phyloP scores from a whole-genome alignment of 2,329 filamentous ascomycete genomes.

The Aureobasidium sp. region DNA sequence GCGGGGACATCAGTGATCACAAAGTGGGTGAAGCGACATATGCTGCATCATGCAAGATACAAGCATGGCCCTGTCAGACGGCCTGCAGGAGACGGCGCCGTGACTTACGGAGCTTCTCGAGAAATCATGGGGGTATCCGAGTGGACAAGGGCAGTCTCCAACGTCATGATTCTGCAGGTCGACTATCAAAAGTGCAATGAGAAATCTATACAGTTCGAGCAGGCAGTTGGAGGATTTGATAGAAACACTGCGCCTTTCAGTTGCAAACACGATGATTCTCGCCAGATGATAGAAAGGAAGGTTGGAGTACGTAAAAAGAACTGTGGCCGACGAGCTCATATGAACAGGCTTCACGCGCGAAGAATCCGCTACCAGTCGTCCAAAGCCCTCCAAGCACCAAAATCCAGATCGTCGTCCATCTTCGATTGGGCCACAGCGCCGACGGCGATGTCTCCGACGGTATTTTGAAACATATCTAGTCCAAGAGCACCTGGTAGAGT shows the following conservation, averaged over 20 bases:
- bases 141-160: not conserved
- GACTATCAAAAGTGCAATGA: no score
- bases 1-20: no score
- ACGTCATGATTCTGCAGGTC: slow-evolving; percentile 12
- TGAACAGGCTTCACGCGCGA: no score
- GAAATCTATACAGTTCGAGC: no score
- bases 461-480: no score
- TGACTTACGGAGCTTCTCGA: not conserved
- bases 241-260: no score
- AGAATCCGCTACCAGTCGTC: not conserved
- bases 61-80: slow-evolving; percentile 6
- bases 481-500: no score
- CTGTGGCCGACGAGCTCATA: no score
- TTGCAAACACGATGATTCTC: no score
- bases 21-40: not conserved
- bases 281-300: no score
- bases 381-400: not conserved
- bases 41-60: slow-evolving; percentile 10
- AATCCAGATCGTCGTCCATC: not conserved
- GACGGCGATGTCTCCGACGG: not conserved
- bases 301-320: no score
- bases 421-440: not conserved
- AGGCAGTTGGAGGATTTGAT: no score
- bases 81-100: slow-evolving; percentile 4
- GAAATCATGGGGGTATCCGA: not conserved